Evolutionary conservation across 164 flowering plant genomes (phyloP).

Genomic region (Santalum album): DNA sequence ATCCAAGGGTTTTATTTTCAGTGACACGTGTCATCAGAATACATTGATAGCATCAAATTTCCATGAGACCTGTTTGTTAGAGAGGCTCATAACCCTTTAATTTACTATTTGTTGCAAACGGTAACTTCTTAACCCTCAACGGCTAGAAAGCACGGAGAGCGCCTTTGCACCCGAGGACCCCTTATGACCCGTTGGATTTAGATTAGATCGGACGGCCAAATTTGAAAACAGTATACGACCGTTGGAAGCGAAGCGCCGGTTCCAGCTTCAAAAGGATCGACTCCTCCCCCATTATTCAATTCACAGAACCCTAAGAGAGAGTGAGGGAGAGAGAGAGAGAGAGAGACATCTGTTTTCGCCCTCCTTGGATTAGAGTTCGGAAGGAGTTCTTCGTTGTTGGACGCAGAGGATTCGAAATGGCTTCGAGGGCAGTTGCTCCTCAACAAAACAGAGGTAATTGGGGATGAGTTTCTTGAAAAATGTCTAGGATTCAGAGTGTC

Average conservation of each 20-base stretch:
- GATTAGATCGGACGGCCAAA: conserved; percentile 18
- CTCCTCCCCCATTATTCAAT: background rate
- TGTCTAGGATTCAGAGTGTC: too few species aligned
- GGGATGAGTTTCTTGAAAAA: background rate
- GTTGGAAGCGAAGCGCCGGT: conserved; percentile 26
- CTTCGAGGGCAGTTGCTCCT: conserved; percentile 48
- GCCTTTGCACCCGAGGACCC: background rate
- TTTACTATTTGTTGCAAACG: background rate
- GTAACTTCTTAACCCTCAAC: background rate
- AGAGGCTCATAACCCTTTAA: too few species aligned
- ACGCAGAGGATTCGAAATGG: conserved; percentile 42
- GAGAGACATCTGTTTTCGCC: background rate
- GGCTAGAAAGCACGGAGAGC: conserved; percentile 1
- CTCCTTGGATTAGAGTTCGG: conserved; percentile 2
- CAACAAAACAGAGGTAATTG: conserved; percentile 35
- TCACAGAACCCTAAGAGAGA: conserved; percentile 4
- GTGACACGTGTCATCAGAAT: too few species aligned
- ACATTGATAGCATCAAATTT: too few species aligned
- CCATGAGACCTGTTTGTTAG: too few species aligned
- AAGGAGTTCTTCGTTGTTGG: too few species aligned
- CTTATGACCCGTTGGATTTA: conserved; percentile 11
- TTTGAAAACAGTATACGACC: conserved; percentile 27
- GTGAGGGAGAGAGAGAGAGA: conserved; percentile 8
- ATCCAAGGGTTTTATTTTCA: too few species aligned
- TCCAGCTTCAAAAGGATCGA: conserved; percentile 21